Evolutionary conservation across 1,284 basidiomycete species (phyloP).

Genomic region (Ganoderma boninense): DNA sequence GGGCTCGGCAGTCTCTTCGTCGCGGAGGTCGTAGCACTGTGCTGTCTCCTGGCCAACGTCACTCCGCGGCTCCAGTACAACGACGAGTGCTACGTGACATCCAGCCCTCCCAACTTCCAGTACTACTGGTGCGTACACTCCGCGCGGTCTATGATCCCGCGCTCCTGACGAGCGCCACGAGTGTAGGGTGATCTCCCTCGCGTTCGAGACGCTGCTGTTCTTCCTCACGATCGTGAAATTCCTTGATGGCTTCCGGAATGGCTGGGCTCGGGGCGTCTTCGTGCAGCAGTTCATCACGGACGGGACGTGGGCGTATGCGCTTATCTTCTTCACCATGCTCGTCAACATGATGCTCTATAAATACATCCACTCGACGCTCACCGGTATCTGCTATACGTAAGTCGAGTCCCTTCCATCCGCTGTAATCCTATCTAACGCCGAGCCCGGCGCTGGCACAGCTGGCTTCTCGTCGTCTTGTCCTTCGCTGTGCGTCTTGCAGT

Average conservation of each 20-base stretch:
- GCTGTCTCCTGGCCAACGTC: slow-evolving; percentile 35
- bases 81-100: slow-evolving; percentile 38
- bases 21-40: slow-evolving; percentile 32
- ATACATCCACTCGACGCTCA: slow-evolving; percentile 37
- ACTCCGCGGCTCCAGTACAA: slow-evolving; percentile 34
- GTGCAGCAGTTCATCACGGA: slow-evolving; percentile 38
- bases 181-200: slow-evolving; percentile 36
- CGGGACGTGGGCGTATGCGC: slow-evolving; percentile 41
- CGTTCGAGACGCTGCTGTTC: slow-evolving; percentile 39
- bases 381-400: slow-evolving; percentile 41
- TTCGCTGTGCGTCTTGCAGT: slow-evolving; percentile 31
- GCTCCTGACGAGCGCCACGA: background rate
- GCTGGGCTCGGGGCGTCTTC: slow-evolving; percentile 38
- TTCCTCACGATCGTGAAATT: slow-evolving; percentile 38
- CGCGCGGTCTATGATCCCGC: background rate
- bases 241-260: slow-evolving; percentile 28
- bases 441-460: slow-evolving; percentile 19
- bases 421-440: background rate
- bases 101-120: slow-evolving; percentile 35
- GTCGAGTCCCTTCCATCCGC: slow-evolving; percentile 1
- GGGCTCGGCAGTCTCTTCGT: slow-evolving; percentile 31
- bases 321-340: slow-evolving; percentile 37
- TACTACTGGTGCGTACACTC: slow-evolving; percentile 33
- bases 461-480: slow-evolving; percentile 39
- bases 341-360: slow-evolving; percentile 39